Evolutionary conservation across 2,329 filamentous ascomycete species (phyloP).

Genomic region (Scedosporium dehoogii): DNA sequence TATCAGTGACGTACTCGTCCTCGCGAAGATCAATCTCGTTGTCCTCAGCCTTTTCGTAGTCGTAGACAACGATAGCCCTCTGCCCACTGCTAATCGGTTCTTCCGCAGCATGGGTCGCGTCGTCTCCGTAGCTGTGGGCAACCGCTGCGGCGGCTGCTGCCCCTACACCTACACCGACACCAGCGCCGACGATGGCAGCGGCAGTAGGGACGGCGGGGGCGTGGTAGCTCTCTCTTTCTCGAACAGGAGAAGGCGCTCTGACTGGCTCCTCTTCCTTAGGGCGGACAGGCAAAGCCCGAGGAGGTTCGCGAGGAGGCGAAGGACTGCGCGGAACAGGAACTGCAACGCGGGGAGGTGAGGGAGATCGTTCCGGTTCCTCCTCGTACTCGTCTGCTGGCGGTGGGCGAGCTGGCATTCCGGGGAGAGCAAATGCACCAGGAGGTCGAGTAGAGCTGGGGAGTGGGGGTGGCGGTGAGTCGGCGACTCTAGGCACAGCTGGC

Average conservation of each 20-base stretch:
- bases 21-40: slow-evolving; percentile 91
- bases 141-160: slow-evolving; percentile 2
- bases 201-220: slow-evolving; percentile 4
- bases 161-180: neutral
- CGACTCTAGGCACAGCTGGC: slow-evolving; percentile 17
- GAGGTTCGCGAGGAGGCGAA: slow-evolving; percentile 8
- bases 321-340: slow-evolving; percentile 65
- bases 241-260: neutral
- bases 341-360: slow-evolving; percentile 75
- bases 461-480: slow-evolving; percentile 29
- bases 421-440: slow-evolving; percentile 66
- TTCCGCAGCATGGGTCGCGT: neutral
- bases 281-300: slow-evolving; percentile 5
- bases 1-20: slow-evolving; percentile 79
- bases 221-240: slow-evolving; percentile 5
- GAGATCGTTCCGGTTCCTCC: slow-evolving; percentile 45
- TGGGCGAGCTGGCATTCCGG: slow-evolving; percentile 59
- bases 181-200: neutral
- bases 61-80: slow-evolving; percentile 76
- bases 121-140: slow-evolving; percentile 5
- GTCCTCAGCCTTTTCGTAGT: slow-evolving; percentile 96
- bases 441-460: slow-evolving; percentile 57
- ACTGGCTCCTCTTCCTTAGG: slow-evolving; percentile 8
- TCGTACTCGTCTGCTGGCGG: slow-evolving; percentile 46
- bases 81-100: slow-evolving; percentile 40